A percentile compares a stretch with the other conserved stretches of the same genome.
Evolutionary conservation across 1,284 basidiomycete genomes (phyloP).

Genomic region (Naganishia sp.): DNA sequence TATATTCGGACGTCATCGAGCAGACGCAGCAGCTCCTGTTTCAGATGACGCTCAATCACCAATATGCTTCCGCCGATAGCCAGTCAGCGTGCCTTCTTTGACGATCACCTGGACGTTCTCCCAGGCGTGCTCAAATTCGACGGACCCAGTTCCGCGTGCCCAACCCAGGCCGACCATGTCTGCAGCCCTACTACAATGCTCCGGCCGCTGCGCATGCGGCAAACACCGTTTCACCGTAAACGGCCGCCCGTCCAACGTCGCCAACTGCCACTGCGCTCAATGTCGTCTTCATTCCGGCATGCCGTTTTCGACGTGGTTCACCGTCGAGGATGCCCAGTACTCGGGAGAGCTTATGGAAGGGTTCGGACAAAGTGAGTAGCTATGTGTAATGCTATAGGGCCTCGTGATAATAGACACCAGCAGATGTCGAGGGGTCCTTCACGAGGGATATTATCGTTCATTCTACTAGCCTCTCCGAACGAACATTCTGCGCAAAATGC

Average conservation of each 20-base stretch:
- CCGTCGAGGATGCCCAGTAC: slow-evolving; percentile 2
- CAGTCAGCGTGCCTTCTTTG: no score
- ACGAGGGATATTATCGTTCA: neutral
- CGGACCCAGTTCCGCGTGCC: no score
- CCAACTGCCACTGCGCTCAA: slow-evolving; percentile 12
- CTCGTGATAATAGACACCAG: neutral
- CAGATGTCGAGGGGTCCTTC: neutral
- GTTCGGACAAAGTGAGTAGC: neutral
- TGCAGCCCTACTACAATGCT: no score
- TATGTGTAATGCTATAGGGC: neutral
- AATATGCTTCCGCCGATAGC: no score
- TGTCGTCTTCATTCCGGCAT: slow-evolving; percentile 8
- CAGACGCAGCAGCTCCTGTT: no score
- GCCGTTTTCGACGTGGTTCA: slow-evolving; percentile 15
- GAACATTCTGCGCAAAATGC: slow-evolving; percentile 15
- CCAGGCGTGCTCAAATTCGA: no score
- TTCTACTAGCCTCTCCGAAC: slow-evolving; percentile 2
- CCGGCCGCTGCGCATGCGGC: slow-evolving; percentile 10
- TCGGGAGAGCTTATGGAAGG: neutral
- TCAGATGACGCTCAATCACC: no score
- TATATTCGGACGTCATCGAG: no score
- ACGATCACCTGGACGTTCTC: no score
- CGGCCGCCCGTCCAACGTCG: slow-evolving; percentile 16
- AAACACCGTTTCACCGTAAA: slow-evolving; percentile 5
- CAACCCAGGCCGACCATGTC: no score